Base-by-base conservation (phyloP, 176 grass and related monocot species). In the Eleusine indica region DNA sequence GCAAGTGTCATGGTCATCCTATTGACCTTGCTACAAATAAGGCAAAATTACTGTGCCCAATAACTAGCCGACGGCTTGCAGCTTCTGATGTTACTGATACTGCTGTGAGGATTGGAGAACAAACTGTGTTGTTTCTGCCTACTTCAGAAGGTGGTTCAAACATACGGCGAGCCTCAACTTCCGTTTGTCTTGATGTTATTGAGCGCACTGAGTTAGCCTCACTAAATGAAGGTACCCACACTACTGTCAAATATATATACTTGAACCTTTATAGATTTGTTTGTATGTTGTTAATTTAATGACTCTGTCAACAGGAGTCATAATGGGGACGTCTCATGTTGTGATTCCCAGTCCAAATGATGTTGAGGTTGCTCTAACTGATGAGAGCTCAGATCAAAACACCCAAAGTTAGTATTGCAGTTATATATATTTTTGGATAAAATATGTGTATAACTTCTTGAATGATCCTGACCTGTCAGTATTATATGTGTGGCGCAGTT, bases 1-100 rank as follows among this genome's bases (percentile, higher is more conserved):
- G 93, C 87, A 93, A 85, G 83, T 98, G 96, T 66, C 96, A 98
- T 84, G 91, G 91, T 54, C 81, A 65, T 70, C 83, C 89, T 48
- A 78, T 85, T 80, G 88, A 91, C 37, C 67, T 68, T 21, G 72
- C 70, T 38, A 81, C 65, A 54, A 39, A 54, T 81, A 90, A 90
- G 53, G 53, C 56, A 61, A 94, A 89, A 47, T 79, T 40, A 39
- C 42, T 48, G 21, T 98, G 96, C 71, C 91, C 86, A 86, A 78
- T 88, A 51, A 91, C 89, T 16, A 77, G 53, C n/a, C 79, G 54
- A 68, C 87, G 90, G 66, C 85, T 98, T 85, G 81, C 76, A 80
- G 68, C 79, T 81, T 89, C 91, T 88, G 96, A 96, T 76, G 48
- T 98, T 76, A 92, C 65, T 89, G 93, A 94, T 83, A 92, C 89